Evolutionary conservation across 441 rosid species (phyloP).

Genomic region (Raphanus hybrid): DNA sequence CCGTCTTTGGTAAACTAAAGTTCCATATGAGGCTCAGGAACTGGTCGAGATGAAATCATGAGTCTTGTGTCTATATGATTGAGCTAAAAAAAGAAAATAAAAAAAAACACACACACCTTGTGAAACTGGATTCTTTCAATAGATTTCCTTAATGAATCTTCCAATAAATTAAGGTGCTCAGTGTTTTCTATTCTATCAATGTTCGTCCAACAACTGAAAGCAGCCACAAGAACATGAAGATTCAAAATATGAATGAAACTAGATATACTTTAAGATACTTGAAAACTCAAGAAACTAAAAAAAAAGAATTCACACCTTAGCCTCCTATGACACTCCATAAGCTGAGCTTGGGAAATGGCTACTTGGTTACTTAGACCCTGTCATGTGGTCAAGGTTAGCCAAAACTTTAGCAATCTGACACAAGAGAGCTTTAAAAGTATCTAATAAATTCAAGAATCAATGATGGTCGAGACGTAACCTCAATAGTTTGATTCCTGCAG

Average conservation of each 20-base stretch:
- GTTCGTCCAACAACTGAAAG: conserved; percentile 76
- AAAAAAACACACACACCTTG: conserved; percentile 53
- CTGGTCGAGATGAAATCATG: conserved; percentile 18
- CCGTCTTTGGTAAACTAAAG: conserved; percentile 17
- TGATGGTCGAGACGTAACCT: conserved; percentile 45
- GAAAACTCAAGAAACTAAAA: conserved; percentile 10
- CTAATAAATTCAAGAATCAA: not conserved
- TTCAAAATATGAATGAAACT: not conserved
- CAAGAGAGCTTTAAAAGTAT: conserved; percentile 10
- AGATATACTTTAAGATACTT: not conserved
- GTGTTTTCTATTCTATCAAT: conserved; percentile 70
- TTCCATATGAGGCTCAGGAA: not conserved
- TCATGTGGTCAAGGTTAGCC: conserved; percentile 23
- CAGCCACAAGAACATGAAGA: conserved; percentile 31
- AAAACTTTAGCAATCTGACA: conserved; percentile 12
- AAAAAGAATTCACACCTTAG: conserved; percentile 50
- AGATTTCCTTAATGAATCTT: conserved; percentile 73
- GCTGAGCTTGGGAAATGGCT: conserved; percentile 50
- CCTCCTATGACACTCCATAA: conserved; percentile 56
- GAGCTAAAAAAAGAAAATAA: conserved; percentile 8
- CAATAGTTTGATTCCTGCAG: conserved; percentile 59
- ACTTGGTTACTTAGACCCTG: conserved; percentile 59
- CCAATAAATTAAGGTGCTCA: conserved; percentile 76
- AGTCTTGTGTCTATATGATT: conserved; percentile 10
- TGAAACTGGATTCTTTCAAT: conserved; percentile 56